Conservation (phyloP, 768 basidiomycete genomes). For the Inosperma sp. region DNA sequence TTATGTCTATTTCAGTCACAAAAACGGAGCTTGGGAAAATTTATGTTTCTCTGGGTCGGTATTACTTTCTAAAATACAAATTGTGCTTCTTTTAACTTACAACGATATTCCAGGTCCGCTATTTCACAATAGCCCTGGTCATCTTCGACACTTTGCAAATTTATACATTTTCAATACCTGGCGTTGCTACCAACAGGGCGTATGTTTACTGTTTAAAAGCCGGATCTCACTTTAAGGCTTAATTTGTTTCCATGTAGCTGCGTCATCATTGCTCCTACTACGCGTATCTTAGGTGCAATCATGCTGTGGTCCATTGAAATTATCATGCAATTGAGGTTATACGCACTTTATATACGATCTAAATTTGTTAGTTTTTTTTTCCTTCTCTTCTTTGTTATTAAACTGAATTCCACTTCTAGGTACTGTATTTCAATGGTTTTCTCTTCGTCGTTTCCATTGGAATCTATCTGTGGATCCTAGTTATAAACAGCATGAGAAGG, state of each 20-base stretch:
- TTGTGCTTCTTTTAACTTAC: not conserved
- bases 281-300: conserved; percentile 39
- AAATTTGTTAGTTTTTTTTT: conserved; percentile 28
- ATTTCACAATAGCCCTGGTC: conserved; percentile 42
- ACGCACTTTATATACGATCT: conserved; percentile 39
- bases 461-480: conserved; percentile 39
- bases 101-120: conserved; percentile 48
- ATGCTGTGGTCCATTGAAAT: conserved; percentile 47
- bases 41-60: conserved; percentile 41
- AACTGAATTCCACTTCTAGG: too few species aligned
- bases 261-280: conserved; percentile 41
- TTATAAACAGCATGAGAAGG: conserved; percentile 34
- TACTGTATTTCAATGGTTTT: conserved; percentile 35
- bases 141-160: conserved; percentile 44
- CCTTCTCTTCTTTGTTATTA: too few species aligned
- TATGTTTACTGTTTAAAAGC: conserved; percentile 19
- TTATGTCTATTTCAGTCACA: conserved; percentile 27
- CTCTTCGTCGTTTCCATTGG: conserved; percentile 41
- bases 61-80: not conserved
- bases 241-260: conserved; percentile 28
- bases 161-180: conserved; percentile 38
- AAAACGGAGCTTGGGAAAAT: conserved; percentile 31
- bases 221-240: not conserved
- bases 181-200: conserved; percentile 34
- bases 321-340: conserved; percentile 44